Conservation (phyloP, 106 monocot species). For the Acorus calamus region DNA sequence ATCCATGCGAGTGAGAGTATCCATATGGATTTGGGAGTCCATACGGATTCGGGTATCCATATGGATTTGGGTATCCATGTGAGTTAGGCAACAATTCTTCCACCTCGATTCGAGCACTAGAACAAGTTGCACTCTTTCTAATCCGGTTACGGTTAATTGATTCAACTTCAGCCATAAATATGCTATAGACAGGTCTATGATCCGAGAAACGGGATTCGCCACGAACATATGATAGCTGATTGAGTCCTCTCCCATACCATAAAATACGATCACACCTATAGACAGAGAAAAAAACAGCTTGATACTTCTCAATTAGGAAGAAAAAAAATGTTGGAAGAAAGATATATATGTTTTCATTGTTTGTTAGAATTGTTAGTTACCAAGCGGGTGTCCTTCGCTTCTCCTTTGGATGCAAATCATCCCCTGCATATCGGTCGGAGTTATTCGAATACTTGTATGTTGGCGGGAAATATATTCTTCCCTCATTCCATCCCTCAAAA, state of each 20-base stretch:
- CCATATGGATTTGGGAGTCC: too few species aligned
- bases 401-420: slow-evolving; percentile 43
- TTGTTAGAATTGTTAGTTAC: slow-evolving; percentile 3
- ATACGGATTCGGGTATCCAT: too few species aligned
- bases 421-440: slow-evolving; percentile 49
- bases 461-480: slow-evolving; percentile 60
- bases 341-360: too few species aligned
- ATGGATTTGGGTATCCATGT: not conserved
- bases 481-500: slow-evolving; percentile 56
- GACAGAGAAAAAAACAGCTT: not conserved
- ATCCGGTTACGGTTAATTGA: slow-evolving; percentile 24
- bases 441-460: slow-evolving; percentile 66
- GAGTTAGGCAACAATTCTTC: slow-evolving; percentile 57
- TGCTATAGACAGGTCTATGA: slow-evolving; percentile 57
- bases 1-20: slow-evolving; percentile 29
- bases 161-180: slow-evolving; percentile 52
- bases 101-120: slow-evolving; percentile 36
- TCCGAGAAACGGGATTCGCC: slow-evolving; percentile 63
- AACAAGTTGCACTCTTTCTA: slow-evolving; percentile 19
- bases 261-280: slow-evolving; percentile 71
- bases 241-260: slow-evolving; percentile 61
- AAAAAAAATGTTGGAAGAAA: too few species aligned
- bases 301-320: too few species aligned
- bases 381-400: slow-evolving; percentile 57
- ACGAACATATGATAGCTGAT: slow-evolving; percentile 48